Base-by-base conservation (phyloP, 352 stramenopile genomes). In the Phytophthora sojae region DNA sequence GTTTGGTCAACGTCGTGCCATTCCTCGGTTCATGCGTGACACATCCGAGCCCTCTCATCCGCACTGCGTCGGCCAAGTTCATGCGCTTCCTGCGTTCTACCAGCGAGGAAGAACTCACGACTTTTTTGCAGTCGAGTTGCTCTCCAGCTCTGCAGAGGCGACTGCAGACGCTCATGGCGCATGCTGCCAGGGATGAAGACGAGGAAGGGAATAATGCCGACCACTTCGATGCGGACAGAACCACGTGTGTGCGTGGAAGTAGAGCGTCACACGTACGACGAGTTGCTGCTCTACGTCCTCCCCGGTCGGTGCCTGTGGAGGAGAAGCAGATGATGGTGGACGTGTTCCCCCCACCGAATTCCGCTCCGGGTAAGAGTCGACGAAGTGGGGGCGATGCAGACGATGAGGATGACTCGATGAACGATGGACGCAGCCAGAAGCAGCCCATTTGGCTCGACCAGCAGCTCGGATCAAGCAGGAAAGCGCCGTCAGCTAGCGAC, bases 201-300 rank as follows among this genome's bases (percentile, higher is more conserved):
- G 66, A 70, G 2, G 73, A 77, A 45, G 69, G 67, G 7, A 89
- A 86, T 47, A 84, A 85, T 45, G 73, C 77, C 0, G 80, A 93
- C 42, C 80, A 90, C 47, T 89, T 89, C 30, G 79, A 82, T 5
- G 82, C 72, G 0, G 76, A 88, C 15, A 67, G 88, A 53, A 63
- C 80, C 4, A 93, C 81, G 0, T 86, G 85, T 53, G 81, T 95
- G 14, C 81, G 86, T 8, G 86, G 86, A 0, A 93, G 83, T 75
- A 86, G 86, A 0, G 80, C 83, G 4, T 95, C 88, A 3, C 88
- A 95, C 26, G 82, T 95, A 9, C 80, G 86, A 1, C 83, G 88
- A 7, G 81, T 95, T 44, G 86, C 88, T 7, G 88, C 88, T 2
- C 60, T 95, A 37, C 81, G 86, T 0, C 84, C 85, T 4, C 86